These are phyloP conservation scores for Microdochium trichocladiopsis DNA, from an alignment of 2,329 filamentous ascomycete species.

Conservation along the genomic window DNA sequence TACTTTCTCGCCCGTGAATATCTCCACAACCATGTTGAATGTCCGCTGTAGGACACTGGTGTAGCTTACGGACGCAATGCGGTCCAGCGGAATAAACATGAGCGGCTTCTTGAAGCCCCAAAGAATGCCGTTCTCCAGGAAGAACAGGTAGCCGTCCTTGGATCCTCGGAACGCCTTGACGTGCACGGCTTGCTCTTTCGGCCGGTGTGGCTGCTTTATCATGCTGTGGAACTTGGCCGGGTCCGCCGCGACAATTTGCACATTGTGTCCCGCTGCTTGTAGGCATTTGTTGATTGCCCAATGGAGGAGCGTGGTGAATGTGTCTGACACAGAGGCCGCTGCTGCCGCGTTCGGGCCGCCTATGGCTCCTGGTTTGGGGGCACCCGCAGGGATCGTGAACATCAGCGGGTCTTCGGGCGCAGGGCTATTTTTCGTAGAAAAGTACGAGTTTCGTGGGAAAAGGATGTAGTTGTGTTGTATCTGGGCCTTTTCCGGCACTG, in stretches of 20 bases:
- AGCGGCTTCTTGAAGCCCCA: slow-evolving; percentile 68
- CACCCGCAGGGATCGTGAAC: slow-evolving; percentile 53
- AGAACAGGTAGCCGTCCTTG: slow-evolving; percentile 64
- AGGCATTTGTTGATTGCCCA: slow-evolving; percentile 52
- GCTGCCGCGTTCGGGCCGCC: slow-evolving; percentile 39
- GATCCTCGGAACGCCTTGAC: slow-evolving; percentile 60
- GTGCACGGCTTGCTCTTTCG: slow-evolving; percentile 56
- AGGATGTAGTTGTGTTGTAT: slow-evolving; percentile 60
- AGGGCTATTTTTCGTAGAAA: slow-evolving; percentile 38
- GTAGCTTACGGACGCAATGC: slow-evolving; percentile 58
- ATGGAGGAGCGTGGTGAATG: slow-evolving; percentile 50
- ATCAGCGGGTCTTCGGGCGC: slow-evolving; percentile 50
- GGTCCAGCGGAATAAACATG: slow-evolving; percentile 54
- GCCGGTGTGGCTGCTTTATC: slow-evolving; percentile 49
- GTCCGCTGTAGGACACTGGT: slow-evolving; percentile 61
- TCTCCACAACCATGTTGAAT: slow-evolving; percentile 60
- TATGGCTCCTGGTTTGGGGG: slow-evolving; percentile 54
- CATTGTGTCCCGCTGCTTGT: slow-evolving; percentile 36
- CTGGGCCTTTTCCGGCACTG: slow-evolving; percentile 58
- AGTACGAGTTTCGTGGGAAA: slow-evolving; percentile 48
- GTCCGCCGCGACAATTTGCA: slow-evolving; percentile 45
- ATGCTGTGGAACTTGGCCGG: slow-evolving; percentile 50
- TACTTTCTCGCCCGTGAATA: slow-evolving; percentile 30
- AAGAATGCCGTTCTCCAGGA: slow-evolving; percentile 58
- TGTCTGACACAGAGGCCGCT: slow-evolving; percentile 49